phyloP scores from a whole-genome alignment of 345 rosid genomes.

The Turnera subulata region DNA sequence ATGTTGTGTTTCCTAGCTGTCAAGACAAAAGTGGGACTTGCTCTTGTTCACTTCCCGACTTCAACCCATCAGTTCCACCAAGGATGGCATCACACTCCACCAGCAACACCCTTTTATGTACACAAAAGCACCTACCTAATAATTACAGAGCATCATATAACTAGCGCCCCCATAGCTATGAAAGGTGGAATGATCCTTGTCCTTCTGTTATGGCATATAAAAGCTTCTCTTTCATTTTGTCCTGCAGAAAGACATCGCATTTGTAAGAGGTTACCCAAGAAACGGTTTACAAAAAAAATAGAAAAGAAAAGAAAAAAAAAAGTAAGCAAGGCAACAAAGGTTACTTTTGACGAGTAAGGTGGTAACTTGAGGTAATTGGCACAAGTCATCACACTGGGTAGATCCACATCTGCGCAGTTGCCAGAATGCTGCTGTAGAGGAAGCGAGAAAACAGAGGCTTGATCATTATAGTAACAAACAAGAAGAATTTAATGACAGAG shows the following conservation, averaged over 20 bases:
- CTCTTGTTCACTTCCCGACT: slow-evolving; percentile 23
- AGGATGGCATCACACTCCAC: slow-evolving; percentile 3
- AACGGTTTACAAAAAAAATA: no score
- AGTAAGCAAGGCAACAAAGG: neutral
- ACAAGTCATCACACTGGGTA: slow-evolving; percentile 98
- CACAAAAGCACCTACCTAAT: slow-evolving; percentile 28
- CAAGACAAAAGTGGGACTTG: slow-evolving; percentile 20
- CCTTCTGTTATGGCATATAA: slow-evolving; percentile 91
- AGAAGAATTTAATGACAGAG: neutral
- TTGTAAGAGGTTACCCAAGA: no score
- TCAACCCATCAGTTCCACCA: slow-evolving; percentile 1
- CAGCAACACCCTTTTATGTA: slow-evolving; percentile 3
- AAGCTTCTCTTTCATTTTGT: slow-evolving; percentile 85
- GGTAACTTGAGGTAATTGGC: slow-evolving; percentile 97
- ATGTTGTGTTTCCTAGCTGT: slow-evolving; percentile 18
- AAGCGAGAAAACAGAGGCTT: neutral
- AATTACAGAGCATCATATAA: slow-evolving; percentile 47
- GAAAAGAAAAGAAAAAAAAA: no score
- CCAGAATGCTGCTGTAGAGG: slow-evolving; percentile 71
- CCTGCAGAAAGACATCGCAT: slow-evolving; percentile 40
- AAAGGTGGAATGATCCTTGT: slow-evolving; percentile 96
- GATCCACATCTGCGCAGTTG: slow-evolving; percentile 61
- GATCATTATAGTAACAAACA: neutral
- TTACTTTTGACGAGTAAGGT: slow-evolving; percentile 85
- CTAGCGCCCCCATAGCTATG: slow-evolving; percentile 39